Base-by-base conservation (phyloP, 164 flowering plant species). In the Vitis amurensis region DNA sequence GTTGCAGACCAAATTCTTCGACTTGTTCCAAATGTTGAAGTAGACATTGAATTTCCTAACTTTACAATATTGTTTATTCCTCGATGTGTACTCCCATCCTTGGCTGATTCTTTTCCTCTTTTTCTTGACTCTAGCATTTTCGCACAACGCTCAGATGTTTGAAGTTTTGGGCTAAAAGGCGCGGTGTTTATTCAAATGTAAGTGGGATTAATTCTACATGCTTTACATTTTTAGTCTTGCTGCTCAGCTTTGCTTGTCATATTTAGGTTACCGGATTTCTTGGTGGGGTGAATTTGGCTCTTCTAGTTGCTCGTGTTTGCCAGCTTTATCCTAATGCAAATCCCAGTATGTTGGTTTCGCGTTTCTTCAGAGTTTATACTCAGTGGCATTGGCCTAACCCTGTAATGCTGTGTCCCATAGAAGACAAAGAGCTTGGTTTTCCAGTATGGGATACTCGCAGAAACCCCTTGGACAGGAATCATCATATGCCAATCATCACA, bases 351-450 rank as follows among this genome's bases (percentile, higher is more conserved):
- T 78, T 96, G 55, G 95, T 93, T 55, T 84, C 97, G 29, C 81
- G 98, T 8, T 96, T 96, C 70, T 96, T 96, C 63, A 86, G 98
- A 71, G 97, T 93, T 49, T 96, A 91, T 68, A 91, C 98, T 2
- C 92, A 86, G 62, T 96, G 99, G 99, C 93, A 94, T 17, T 96
- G 99, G 99, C 99, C 98, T 62, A 96, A 90, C 68, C 99, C 99
- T 68, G 99, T 96, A 71, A 96, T 92, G 97, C 77, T 96, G 2
- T 93, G 98, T 76, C 66, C 87, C 9, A 93, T 93, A 27, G 94
- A 96, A 64, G 97, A 92, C 74, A 87, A 89, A 76, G 92, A 90
- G 68, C 92, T 93, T 68, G 97, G 97, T 19, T 88, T 93, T 77
- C 80, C 91, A 55, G 81, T 89, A 0, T 96, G 99, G 98, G 97